These are phyloP conservation scores for Kazachstania sp. DNA, from an alignment of 1,139 yeast species.

Conservation along the genomic window DNA sequence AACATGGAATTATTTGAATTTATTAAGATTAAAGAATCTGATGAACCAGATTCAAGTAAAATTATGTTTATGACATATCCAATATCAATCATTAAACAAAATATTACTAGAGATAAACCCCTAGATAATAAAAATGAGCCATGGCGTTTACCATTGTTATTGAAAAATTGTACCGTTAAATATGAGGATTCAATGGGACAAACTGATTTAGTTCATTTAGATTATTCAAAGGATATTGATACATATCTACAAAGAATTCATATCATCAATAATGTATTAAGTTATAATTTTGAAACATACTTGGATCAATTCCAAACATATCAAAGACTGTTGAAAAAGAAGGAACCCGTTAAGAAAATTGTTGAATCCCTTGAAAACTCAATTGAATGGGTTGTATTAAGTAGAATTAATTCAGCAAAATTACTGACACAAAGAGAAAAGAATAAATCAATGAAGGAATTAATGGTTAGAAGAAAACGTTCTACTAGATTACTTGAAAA, in stretches of 20 bases:
- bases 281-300: constrained; percentile 25
- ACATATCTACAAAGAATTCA: constrained; percentile 21
- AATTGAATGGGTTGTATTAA: constrained; percentile 13
- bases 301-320: constrained; percentile 4
- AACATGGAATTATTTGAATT: constrained; percentile 27
- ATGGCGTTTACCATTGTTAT: constrained; percentile 25
- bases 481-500: constrained; percentile 30
- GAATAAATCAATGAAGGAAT: constrained; percentile 23
- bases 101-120: constrained; percentile 11
- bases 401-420: constrained; percentile 22
- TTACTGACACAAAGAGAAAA: constrained; percentile 21
- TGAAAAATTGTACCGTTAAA: constrained; percentile 25
- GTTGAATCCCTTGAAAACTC: constrained; percentile 1
- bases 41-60: constrained; percentile 14
- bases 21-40: constrained; percentile 17
- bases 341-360: neutral
- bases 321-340: neutral
- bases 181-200: constrained; percentile 13
- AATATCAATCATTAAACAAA: constrained; percentile 23
- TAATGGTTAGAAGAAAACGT: constrained; percentile 27
- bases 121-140: constrained; percentile 5
- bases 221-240: constrained; percentile 27
- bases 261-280: constrained; percentile 16
- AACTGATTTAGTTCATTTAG: constrained; percentile 23
- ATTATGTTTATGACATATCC: constrained; percentile 11